phyloP scores from a whole-genome alignment of 1,284 basidiomycete species.

The Veloboletus limbatus region DNA sequence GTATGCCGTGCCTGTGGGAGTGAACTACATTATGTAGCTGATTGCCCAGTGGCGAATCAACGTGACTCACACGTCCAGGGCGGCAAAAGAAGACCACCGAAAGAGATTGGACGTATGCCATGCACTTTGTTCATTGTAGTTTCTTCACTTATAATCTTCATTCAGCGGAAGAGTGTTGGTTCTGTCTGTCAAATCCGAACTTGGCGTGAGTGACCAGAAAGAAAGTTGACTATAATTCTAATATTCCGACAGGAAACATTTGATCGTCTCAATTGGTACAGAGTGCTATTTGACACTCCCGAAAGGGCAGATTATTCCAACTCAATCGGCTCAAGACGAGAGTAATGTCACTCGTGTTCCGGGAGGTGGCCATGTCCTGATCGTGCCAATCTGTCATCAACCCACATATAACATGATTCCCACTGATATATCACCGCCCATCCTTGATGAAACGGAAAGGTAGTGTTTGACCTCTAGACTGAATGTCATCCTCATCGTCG shows the following conservation, averaged over 20 bases:
- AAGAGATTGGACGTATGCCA: slow-evolving; percentile 74
- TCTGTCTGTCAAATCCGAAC: slow-evolving; percentile 91
- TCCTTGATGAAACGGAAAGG: slow-evolving; percentile 78
- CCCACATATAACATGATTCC: slow-evolving; percentile 70
- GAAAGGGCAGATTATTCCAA: slow-evolving; percentile 89
- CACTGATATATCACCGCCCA: slow-evolving; percentile 68
- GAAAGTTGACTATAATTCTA: slow-evolving; percentile 2
- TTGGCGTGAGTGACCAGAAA: slow-evolving; percentile 59
- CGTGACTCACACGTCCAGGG: slow-evolving; percentile 38
- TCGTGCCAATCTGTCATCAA: slow-evolving; percentile 76
- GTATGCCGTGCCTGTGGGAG: slow-evolving; percentile 86
- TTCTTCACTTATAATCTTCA: slow-evolving; percentile 7
- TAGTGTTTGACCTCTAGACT: slow-evolving; percentile 24
- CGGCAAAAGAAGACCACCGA: slow-evolving; percentile 58
- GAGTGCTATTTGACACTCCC: slow-evolving; percentile 93
- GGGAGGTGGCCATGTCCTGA: slow-evolving; percentile 90
- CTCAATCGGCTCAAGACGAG: slow-evolving; percentile 51
- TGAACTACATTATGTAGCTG: slow-evolving; percentile 78
- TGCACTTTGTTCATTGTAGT: neutral
- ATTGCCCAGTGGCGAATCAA: slow-evolving; percentile 71
- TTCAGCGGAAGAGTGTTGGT: slow-evolving; percentile 89
- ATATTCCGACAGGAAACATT: slow-evolving; percentile 69
- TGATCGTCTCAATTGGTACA: slow-evolving; percentile 87
- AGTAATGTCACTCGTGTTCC: slow-evolving; percentile 57
- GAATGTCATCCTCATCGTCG: slow-evolving; percentile 3